Evolutionary conservation across 192 early-diverging fungal genomes (phyloP).

Genomic region (Rhizoclosmatium sp.): DNA sequence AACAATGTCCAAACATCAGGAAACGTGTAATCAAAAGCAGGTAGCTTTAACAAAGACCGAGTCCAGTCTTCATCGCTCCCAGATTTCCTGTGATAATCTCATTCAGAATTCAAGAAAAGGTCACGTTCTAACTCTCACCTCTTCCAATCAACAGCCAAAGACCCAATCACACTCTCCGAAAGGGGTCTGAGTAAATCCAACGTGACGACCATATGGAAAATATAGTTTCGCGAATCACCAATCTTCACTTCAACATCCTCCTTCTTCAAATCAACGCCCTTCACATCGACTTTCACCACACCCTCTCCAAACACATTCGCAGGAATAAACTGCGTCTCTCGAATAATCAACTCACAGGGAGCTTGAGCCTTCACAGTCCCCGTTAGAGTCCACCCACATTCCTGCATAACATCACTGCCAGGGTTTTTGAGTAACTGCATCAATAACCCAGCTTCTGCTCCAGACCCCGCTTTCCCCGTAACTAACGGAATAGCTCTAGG

Average conservation of each 20-base stretch:
- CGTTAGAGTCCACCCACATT: constrained; percentile 22
- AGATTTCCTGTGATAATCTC: neutral
- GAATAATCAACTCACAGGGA: constrained; percentile 13
- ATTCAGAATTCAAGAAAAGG: neutral
- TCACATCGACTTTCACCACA: constrained; percentile 7
- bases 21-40: constrained; percentile 17
- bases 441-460: constrained; percentile 13
- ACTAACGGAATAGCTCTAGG: constrained; percentile 7
- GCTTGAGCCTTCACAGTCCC: constrained; percentile 13
- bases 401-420: neutral
- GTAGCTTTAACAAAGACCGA: constrained; percentile 27
- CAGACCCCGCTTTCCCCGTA: neutral
- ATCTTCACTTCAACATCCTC: neutral
- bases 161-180: neutral
- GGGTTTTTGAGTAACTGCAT: neutral
- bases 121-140: neutral
- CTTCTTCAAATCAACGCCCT: neutral
- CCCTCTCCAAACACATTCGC: neutral
- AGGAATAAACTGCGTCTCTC: neutral
- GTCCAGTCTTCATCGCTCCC: neutral
- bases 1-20: constrained; percentile 36
- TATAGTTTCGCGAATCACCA: constrained; percentile 23
- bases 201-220: constrained; percentile 6
- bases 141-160: constrained; percentile 12
- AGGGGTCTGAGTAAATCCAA: neutral